phyloP scores from a whole-genome alignment of 1,284 basidiomycete genomes.

The Wolfiporia cocos region DNA sequence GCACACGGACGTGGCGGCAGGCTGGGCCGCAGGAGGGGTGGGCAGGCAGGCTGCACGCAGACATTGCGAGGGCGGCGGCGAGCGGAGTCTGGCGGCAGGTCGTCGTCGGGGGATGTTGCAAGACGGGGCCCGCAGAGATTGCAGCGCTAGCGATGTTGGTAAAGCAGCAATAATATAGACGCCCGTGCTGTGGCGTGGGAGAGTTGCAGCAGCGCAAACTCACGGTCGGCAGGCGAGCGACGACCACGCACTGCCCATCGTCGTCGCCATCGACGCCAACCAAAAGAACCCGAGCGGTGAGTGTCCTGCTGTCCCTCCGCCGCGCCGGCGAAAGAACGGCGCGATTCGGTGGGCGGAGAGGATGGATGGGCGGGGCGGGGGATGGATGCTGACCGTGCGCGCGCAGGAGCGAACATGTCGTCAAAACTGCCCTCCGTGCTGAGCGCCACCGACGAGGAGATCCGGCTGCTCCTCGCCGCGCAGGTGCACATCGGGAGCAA shows the following conservation, averaged over 20 bases:
- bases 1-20: slow-evolving; percentile 37
- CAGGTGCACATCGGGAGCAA: slow-evolving; percentile 97
- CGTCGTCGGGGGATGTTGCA: slow-evolving; percentile 73
- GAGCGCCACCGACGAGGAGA: slow-evolving; percentile 95
- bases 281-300: slow-evolving; percentile 30
- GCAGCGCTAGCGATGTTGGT: slow-evolving; percentile 14
- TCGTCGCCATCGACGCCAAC: slow-evolving; percentile 26
- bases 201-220: slow-evolving; percentile 13
- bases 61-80: slow-evolving; percentile 21
- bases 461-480: slow-evolving; percentile 90
- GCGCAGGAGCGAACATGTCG: slow-evolving; percentile 40
- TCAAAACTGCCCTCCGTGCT: slow-evolving; percentile 93
- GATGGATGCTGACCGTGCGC: slow-evolving; percentile 28
- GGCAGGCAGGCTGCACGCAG: slow-evolving; percentile 34
- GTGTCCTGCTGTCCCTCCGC: slow-evolving; percentile 14
- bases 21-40: slow-evolving; percentile 26
- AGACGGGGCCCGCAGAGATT: slow-evolving; percentile 72
- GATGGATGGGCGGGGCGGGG: slow-evolving; percentile 22
- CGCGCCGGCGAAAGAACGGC: slow-evolving; percentile 22
- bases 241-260: slow-evolving; percentile 18
- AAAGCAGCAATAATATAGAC: too few species aligned
- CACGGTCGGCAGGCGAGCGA: slow-evolving; percentile 13
- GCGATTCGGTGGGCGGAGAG: slow-evolving; percentile 17
- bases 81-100: slow-evolving; percentile 43
- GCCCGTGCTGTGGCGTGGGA: slow-evolving; percentile 9